Conservation (phyloP, 352 stramenopile genomes). For the Phytophthora kernoviae region DNA sequence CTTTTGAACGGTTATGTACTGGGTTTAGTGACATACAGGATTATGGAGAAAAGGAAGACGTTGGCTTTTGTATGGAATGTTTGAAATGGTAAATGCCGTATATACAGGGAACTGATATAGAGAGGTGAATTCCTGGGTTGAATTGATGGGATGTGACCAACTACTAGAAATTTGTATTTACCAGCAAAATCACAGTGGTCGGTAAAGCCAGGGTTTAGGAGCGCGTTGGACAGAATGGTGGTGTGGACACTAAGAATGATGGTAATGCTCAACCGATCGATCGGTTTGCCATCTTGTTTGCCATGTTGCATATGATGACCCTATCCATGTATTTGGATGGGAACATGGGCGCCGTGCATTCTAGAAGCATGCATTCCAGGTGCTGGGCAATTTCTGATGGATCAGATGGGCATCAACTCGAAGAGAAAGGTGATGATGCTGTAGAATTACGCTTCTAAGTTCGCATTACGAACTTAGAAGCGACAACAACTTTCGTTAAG, state of each 20-base stretch:
- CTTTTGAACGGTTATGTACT: slow-evolving; percentile 16
- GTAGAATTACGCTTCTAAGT: too few species aligned
- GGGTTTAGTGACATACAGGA: slow-evolving; percentile 6
- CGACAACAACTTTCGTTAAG: too few species aligned
- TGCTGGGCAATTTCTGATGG: slow-evolving; percentile 15
- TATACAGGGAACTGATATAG: too few species aligned
- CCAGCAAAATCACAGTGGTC: too few species aligned
- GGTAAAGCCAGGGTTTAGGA: not conserved
- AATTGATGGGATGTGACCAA: too few species aligned
- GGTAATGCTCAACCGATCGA: not conserved
- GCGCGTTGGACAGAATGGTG: slow-evolving; percentile 1
- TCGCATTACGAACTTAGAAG: too few species aligned
- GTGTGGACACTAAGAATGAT: slow-evolving; percentile 7
- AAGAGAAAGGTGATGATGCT: too few species aligned
- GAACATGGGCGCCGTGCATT: not conserved
- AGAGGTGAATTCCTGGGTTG: too few species aligned
- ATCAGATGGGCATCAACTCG: not conserved
- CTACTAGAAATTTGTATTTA: too few species aligned
- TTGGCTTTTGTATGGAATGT: not conserved
- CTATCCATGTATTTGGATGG: too few species aligned
- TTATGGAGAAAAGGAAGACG: not conserved
- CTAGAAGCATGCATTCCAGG: slow-evolving; percentile 1
- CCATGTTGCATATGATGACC: too few species aligned
- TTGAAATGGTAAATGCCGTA: not conserved
- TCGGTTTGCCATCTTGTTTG: too few species aligned